Evolutionary conservation across 78 protist species (phyloP).

Genomic region (Ministeria vibrans): DNA sequence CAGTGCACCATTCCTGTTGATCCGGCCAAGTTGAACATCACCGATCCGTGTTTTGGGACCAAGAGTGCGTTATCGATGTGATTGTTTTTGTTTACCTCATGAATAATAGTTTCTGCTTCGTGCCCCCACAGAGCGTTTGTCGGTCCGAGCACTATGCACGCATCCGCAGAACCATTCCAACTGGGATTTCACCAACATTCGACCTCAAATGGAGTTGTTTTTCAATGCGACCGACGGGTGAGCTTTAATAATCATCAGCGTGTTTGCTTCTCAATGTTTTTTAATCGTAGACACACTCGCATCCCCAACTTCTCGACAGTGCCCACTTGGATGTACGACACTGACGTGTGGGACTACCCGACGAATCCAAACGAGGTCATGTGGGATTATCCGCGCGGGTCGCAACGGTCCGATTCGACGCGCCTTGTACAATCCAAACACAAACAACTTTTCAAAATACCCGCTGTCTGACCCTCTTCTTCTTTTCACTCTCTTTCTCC

Average conservation of each 20-base stretch:
- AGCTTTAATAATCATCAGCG: too few relatives aligned
- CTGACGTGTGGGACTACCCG: neutral
- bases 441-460: neutral
- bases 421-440: neutral
- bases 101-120: too few relatives aligned
- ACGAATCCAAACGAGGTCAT: neutral
- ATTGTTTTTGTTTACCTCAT: too few relatives aligned
- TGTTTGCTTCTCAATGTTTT: too few relatives aligned
- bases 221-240: conserved; percentile 17
- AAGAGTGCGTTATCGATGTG: too few relatives aligned
- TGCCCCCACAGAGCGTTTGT: too few relatives aligned
- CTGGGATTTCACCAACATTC: neutral
- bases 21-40: too few relatives aligned
- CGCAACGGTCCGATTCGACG: neutral
- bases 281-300: neutral
- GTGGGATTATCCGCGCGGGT: conserved; percentile 2
- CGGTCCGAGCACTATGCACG: too few relatives aligned
- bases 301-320: conserved; percentile 17
- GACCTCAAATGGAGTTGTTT: neutral
- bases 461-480: neutral
- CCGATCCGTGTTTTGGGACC: too few relatives aligned
- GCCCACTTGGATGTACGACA: conserved; percentile 22
- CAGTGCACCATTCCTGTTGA: too few relatives aligned
- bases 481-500: neutral
- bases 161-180: neutral